These are phyloP conservation scores for Dothistroma pini DNA, from an alignment of 2,329 filamentous ascomycete species.

Conservation along the genomic window DNA sequence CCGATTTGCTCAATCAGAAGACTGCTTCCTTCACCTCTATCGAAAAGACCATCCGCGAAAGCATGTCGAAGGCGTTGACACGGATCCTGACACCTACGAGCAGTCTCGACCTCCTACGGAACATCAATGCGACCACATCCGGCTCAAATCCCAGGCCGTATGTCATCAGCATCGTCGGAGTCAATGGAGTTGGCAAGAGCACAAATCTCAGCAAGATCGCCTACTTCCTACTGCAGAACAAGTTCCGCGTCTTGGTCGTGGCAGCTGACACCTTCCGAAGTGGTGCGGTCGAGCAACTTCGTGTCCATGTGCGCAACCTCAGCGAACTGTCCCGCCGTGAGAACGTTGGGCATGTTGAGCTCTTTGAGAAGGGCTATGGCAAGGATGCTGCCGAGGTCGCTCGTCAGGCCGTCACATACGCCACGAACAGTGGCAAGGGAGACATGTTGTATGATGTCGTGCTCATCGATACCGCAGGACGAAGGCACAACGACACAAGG, in stretches of 20 bases:
- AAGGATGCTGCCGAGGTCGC: slow-evolving; percentile 96
- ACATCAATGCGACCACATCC: slow-evolving; percentile 77
- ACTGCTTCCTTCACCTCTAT: slow-evolving; percentile 81
- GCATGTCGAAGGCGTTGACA: slow-evolving; percentile 87
- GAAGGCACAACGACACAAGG: slow-evolving; percentile 90
- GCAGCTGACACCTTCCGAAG: slow-evolving; percentile 97
- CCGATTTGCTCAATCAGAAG: slow-evolving; percentile 84
- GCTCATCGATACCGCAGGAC: slow-evolving; percentile 91
- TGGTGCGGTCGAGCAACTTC: slow-evolving; percentile 93
- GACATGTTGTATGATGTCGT: slow-evolving; percentile 72
- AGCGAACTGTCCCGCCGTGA: slow-evolving; percentile 84
- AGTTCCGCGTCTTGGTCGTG: slow-evolving; percentile 89
- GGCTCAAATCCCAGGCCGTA: slow-evolving; percentile 70
- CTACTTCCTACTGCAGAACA: slow-evolving; percentile 96
- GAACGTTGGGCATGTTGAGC: slow-evolving; percentile 72
- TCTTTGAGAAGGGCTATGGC: slow-evolving; percentile 97
- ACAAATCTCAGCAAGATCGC: slow-evolving; percentile 98
- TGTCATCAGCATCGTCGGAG: slow-evolving; percentile 95
- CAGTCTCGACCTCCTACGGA: slow-evolving; percentile 88
- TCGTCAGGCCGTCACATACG: slow-evolving; percentile 84
- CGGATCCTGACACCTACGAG: slow-evolving; percentile 96
- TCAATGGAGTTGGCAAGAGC: slow-evolving; percentile 97
- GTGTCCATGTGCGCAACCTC: slow-evolving; percentile 90
- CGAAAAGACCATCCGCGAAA: slow-evolving; percentile 74
- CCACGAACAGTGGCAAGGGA: slow-evolving; percentile 54